phyloP scores from a whole-genome alignment of 805 yeast species.

The Zygosaccharomyces gambellarensis region DNA sequence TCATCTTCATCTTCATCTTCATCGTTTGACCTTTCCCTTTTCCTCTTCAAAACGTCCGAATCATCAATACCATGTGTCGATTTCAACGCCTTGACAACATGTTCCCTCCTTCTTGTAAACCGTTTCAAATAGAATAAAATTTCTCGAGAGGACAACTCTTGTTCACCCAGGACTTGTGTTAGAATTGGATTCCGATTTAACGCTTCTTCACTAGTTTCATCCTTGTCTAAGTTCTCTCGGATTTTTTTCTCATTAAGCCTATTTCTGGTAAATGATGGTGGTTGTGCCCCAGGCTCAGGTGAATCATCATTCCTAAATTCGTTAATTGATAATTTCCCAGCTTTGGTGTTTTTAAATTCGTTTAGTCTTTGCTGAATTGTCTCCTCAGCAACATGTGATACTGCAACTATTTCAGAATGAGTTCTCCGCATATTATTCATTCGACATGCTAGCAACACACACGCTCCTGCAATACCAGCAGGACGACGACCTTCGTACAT shows the following conservation, averaged over 20 bases:
- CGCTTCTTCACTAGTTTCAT: conserved; percentile 38
- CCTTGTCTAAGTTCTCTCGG: conserved; percentile 32
- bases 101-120: conserved; percentile 31
- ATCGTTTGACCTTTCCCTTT: conserved; percentile 12
- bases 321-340: conserved; percentile 67
- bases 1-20: conserved; percentile 13
- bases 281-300: conserved; percentile 47
- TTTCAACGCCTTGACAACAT: conserved; percentile 24
- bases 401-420: conserved; percentile 89
- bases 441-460: conserved; percentile 86
- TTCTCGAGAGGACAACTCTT: conserved; percentile 43
- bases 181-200: conserved; percentile 41
- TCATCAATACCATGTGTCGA: conserved; percentile 34
- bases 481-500: conserved; percentile 95
- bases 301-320: conserved; percentile 59
- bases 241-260: conserved; percentile 46
- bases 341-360: conserved; percentile 75
- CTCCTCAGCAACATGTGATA: conserved; percentile 91
- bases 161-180: conserved; percentile 41
- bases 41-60: conserved; percentile 18
- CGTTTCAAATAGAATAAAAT: conserved; percentile 36
- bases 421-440: conserved; percentile 93
- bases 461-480: conserved; percentile 98
- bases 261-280: conserved; percentile 76
- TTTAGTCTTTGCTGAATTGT: conserved; percentile 86